These are phyloP conservation scores for Cercospora nicotianae DNA, from an alignment of 2,329 filamentous ascomycete genomes.

Conservation along the genomic window DNA sequence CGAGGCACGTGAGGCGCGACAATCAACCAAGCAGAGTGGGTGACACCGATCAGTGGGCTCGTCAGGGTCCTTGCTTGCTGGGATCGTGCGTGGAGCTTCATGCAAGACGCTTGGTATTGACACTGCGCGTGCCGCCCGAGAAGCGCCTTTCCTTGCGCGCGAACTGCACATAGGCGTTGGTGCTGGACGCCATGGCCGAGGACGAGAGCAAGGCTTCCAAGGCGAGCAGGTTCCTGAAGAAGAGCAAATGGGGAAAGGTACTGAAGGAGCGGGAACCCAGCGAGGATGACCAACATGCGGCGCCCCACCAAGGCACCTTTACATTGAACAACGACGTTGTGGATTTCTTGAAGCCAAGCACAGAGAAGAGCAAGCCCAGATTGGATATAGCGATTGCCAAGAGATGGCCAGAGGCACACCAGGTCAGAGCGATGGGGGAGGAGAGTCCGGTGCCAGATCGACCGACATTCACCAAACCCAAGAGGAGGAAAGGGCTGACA, in stretches of 20 bases:
- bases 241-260: slow-evolving; percentile 38
- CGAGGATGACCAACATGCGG: slow-evolving; percentile 19
- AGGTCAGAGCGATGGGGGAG: slow-evolving; percentile 38
- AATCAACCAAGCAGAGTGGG: neutral
- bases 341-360: slow-evolving; percentile 59
- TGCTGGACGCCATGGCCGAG: slow-evolving; percentile 27
- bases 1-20: slow-evolving; percentile 8
- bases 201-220: slow-evolving; percentile 27
- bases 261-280: slow-evolving; percentile 30
- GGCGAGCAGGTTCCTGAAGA: slow-evolving; percentile 31
- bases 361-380: slow-evolving; percentile 45
- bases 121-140: slow-evolving; percentile 4
- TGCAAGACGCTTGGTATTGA: slow-evolving; percentile 8
- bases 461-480: slow-evolving; percentile 37
- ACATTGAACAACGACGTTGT: slow-evolving; percentile 51
- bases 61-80: slow-evolving; percentile 1
- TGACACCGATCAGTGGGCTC: neutral
- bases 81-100: neutral
- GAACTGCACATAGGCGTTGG: slow-evolving; percentile 4
- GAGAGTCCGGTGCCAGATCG: slow-evolving; percentile 16
- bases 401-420: slow-evolving; percentile 53
- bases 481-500: slow-evolving; percentile 64
- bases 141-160: neutral
- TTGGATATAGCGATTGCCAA: slow-evolving; percentile 54
- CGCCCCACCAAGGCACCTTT: slow-evolving; percentile 25